Conservation (phyloP, 495 filamentous ascomycete genomes). For the Bacidia rubella region DNA sequence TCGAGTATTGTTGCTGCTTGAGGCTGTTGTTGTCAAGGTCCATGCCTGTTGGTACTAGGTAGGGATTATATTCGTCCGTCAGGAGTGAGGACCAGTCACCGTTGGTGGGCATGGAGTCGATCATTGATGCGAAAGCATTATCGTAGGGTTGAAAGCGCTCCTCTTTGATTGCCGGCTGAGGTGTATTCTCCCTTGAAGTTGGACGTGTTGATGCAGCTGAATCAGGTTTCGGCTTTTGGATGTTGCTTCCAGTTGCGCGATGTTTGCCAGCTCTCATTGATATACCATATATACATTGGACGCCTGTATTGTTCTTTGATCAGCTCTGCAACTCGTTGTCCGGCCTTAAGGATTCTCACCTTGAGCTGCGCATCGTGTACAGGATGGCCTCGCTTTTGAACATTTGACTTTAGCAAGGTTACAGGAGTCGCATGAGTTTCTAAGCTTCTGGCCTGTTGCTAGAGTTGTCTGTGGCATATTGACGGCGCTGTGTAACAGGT, state of each 20-base stretch:
- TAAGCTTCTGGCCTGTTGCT: slow-evolving; percentile 2
- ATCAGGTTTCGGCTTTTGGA: slow-evolving; percentile 4
- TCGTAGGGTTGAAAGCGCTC: neutral
- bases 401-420: slow-evolving; percentile 10
- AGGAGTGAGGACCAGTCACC: slow-evolving; percentile 1
- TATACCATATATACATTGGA: slow-evolving; percentile 7
- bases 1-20: neutral
- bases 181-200: neutral
- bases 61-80: slow-evolving; percentile 1
- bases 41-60: neutral
- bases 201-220: neutral
- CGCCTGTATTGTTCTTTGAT: neutral
- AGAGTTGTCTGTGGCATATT: neutral
- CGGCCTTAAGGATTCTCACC: neutral
- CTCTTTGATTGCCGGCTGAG: neutral
- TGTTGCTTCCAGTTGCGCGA: slow-evolving; percentile 2
- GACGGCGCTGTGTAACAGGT: neutral
- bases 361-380: slow-evolving; percentile 4
- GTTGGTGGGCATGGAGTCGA: neutral
- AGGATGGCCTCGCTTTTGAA: slow-evolving; percentile 7
- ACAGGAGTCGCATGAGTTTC: slow-evolving; percentile 8
- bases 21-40: neutral
- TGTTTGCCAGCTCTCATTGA: slow-evolving; percentile 9
- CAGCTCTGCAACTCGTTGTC: too few species aligned
- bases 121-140: neutral